Conservation (phyloP, 345 rosid species). For the Isatis tinctoria region DNA sequence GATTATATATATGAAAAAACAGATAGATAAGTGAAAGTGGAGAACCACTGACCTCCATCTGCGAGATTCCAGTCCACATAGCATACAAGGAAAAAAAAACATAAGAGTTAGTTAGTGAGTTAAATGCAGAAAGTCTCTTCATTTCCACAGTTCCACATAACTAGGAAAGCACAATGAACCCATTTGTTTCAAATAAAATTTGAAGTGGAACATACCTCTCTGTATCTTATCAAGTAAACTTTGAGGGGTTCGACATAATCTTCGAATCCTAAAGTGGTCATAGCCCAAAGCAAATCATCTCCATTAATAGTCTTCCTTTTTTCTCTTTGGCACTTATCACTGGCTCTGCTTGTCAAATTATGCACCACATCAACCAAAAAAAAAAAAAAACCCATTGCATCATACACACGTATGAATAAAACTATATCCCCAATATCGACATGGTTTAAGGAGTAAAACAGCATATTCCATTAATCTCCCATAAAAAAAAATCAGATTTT, state of each 20-base stretch:
- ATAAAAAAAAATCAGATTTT: neutral
- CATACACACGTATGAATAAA: neutral
- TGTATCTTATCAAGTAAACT: constrained; percentile 57
- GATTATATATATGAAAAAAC: too few species aligned
- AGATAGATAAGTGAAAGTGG: neutral
- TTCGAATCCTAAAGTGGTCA: constrained; percentile 68
- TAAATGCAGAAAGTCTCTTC: neutral
- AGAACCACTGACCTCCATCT: constrained; percentile 74
- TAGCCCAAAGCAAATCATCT: constrained; percentile 73
- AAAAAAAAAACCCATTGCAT: constrained; percentile 9
- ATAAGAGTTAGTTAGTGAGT: constrained; percentile 4
- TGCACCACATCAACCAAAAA: neutral
- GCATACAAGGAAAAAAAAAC: constrained; percentile 4
- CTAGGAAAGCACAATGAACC: too few species aligned
- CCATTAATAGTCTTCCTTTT: constrained; percentile 74
- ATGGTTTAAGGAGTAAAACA: neutral
- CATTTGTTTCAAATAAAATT: neutral
- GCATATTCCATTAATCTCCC: neutral
- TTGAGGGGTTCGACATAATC: constrained; percentile 66
- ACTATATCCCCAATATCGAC: too few species aligned
- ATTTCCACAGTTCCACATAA: too few species aligned
- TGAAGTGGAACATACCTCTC: constrained; percentile 41
- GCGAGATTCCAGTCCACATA: constrained; percentile 30
- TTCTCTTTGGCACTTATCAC: constrained; percentile 65
- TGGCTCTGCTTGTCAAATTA: constrained; percentile 46